phyloP scores from a whole-genome alignment of 2,329 filamentous ascomycete species.

The Grosmannia serpens region DNA sequence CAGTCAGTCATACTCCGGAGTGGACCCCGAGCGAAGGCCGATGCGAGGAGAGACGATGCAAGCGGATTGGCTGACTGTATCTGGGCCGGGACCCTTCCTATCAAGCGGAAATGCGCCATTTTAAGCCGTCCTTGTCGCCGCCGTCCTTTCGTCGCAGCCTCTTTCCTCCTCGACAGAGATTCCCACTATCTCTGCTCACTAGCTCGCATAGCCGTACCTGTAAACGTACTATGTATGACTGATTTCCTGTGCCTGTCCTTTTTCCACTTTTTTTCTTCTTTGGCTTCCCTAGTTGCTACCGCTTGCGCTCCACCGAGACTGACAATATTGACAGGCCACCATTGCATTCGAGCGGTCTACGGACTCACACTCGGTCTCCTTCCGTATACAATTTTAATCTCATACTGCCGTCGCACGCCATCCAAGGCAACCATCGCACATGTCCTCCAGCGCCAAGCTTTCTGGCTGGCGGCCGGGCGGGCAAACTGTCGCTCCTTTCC shows the following conservation, averaged over 20 bases:
- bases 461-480: not conserved
- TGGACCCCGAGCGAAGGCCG: not conserved
- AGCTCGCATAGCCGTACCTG: not conserved
- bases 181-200: not conserved
- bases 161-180: not conserved
- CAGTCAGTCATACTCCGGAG: not conserved
- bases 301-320: not conserved
- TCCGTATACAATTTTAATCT: not conserved
- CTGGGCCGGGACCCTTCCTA: too few relatives aligned
- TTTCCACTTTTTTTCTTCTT: not conserved
- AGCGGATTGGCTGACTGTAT: not conserved
- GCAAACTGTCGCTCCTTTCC: not conserved
- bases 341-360: not conserved
- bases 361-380: not conserved
- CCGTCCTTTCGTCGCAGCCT: not conserved
- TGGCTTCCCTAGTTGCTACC: not conserved
- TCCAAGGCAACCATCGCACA: too few relatives aligned
- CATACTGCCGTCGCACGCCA: too few relatives aligned
- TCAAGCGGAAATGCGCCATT: not conserved
- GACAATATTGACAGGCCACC: not conserved
- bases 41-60: not conserved
- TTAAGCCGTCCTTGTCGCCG: not conserved
- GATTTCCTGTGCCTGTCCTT: not conserved
- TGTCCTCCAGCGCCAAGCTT: not conserved
- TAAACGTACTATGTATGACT: too few relatives aligned